Evolutionary conservation across 2,329 filamentous ascomycete genomes (phyloP).

Genomic region (Colletotrichum filicis): DNA sequence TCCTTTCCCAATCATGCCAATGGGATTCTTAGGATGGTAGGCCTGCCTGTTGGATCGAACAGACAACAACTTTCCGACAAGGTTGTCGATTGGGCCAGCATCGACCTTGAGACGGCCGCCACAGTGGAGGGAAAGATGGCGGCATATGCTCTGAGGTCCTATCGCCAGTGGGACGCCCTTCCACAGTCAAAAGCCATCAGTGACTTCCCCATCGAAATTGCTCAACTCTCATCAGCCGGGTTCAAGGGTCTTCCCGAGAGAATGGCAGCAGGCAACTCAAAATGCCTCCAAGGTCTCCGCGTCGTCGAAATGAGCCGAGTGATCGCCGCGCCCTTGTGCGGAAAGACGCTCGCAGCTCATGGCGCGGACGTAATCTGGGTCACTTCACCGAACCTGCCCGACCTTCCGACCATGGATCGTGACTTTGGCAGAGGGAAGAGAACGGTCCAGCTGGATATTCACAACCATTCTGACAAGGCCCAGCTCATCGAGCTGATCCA

Average conservation of each 20-base stretch:
- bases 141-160: slow-evolving; percentile 61
- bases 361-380: slow-evolving; percentile 48
- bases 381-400: slow-evolving; percentile 44
- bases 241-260: slow-evolving; percentile 37
- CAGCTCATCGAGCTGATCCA: slow-evolving; percentile 44
- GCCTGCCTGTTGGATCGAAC: slow-evolving; percentile 44
- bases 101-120: slow-evolving; percentile 60
- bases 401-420: slow-evolving; percentile 43
- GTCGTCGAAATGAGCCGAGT: slow-evolving; percentile 48
- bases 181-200: slow-evolving; percentile 57
- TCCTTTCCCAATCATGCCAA: slow-evolving; percentile 60
- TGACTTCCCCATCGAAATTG: slow-evolving; percentile 58
- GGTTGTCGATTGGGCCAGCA: slow-evolving; percentile 48
- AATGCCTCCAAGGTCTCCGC: slow-evolving; percentile 41
- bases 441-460: slow-evolving; percentile 44
- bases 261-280: slow-evolving; percentile 51
- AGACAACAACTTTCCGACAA: slow-evolving; percentile 34
- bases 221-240: slow-evolving; percentile 41
- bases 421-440: slow-evolving; percentile 49
- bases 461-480: slow-evolving; percentile 37
- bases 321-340: slow-evolving; percentile 48
- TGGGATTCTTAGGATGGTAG: slow-evolving; percentile 56
- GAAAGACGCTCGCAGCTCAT: slow-evolving; percentile 44
- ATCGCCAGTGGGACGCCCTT: slow-evolving; percentile 60
- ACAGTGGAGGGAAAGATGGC: slow-evolving; percentile 51